Evolutionary conservation across 1,139 yeast species (phyloP), one percentile per base, ranked within the genome.

Genomic region (Yamadazyma songkhlaensis): DNA sequence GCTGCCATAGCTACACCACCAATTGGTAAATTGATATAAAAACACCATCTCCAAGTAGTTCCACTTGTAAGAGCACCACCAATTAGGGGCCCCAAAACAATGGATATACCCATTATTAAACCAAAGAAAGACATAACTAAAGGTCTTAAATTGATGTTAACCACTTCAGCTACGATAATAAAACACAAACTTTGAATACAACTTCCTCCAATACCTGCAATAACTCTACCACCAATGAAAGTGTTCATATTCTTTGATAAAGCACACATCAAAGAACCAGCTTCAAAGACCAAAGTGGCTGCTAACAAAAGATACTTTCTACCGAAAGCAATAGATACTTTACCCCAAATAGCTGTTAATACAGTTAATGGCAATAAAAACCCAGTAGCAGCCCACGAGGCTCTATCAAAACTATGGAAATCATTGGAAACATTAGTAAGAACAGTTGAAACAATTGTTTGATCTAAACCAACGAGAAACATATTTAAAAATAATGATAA

Each of bases 11-110:
- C 68, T 21, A 59, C 38, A 2, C 61, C 71, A 9, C 72, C 72
- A 44, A 65, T 52, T 9, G 72, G 72, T 42, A 65, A 59, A 39
- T 65, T 65, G 8, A 84, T 72, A 56, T 80, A 84, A 56, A 84
- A 84, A 46, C 86, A 78, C 90, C 90, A 83, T 57, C 92, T 71
- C 92, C 92, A 84, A 9, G 64, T 43, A 17, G 57, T 60, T 40
- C 63, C 59, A 17, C 62, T 51, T 4, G 74, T 67, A 41, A 77
- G 72, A 0, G 73, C 78, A 22, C 79, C 77, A 42, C 79, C 78
- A 14, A 79, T 53, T 38, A 79, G 67, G 0, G 84, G 84, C 0
- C 84, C 84, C 10, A 73, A 46, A 1, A 75, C 75, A 38, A 72
- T 68, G 2, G 84, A 82, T 9, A 77, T 43, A 1, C 58, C 55